Conservation (phyloP, 345 rosid genomes). For the Cardiospermum halicacabum region DNA sequence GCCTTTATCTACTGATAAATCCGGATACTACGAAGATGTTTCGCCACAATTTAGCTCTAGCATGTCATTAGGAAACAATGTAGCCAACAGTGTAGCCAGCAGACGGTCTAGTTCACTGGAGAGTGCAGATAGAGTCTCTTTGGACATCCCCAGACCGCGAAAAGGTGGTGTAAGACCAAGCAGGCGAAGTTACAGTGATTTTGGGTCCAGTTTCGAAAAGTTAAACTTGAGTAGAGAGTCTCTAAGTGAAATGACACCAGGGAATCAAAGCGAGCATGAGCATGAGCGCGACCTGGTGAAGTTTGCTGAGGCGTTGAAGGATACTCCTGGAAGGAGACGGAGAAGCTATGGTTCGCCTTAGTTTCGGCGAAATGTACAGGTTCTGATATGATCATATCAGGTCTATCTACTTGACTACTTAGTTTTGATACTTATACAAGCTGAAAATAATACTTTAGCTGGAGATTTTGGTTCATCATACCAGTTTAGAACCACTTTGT, state of each 20-base stretch:
- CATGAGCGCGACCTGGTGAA: slow-evolving; percentile 32
- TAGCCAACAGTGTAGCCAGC: slow-evolving; percentile 12
- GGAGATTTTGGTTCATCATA: not conserved
- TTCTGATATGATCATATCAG: too few species aligned
- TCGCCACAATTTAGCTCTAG: slow-evolving; percentile 30
- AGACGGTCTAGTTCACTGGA: slow-evolving; percentile 21
- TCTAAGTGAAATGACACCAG: slow-evolving; percentile 4
- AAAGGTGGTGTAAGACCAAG: slow-evolving; percentile 27
- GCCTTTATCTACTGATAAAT: slow-evolving; percentile 26
- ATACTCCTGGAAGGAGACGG: slow-evolving; percentile 26
- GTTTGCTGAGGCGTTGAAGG: slow-evolving; percentile 54
- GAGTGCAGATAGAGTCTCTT: slow-evolving; percentile 37
- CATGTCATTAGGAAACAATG: slow-evolving; percentile 19
- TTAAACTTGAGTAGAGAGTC: slow-evolving; percentile 15
- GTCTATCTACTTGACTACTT: not conserved
- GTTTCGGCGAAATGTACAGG: not conserved
- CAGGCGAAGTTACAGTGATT: slow-evolving; percentile 23
- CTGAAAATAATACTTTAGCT: not conserved
- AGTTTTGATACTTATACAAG: not conserved
- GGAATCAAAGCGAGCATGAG: slow-evolving; percentile 16
- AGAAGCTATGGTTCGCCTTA: slow-evolving; percentile 35
- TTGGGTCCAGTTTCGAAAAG: slow-evolving; percentile 20
- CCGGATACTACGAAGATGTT: slow-evolving; percentile 30
- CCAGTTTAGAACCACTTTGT: not conserved
- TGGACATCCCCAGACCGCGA: slow-evolving; percentile 45